Conservation (phyloP, 106 monocot genomes). For the Dendrobium catenatum region DNA sequence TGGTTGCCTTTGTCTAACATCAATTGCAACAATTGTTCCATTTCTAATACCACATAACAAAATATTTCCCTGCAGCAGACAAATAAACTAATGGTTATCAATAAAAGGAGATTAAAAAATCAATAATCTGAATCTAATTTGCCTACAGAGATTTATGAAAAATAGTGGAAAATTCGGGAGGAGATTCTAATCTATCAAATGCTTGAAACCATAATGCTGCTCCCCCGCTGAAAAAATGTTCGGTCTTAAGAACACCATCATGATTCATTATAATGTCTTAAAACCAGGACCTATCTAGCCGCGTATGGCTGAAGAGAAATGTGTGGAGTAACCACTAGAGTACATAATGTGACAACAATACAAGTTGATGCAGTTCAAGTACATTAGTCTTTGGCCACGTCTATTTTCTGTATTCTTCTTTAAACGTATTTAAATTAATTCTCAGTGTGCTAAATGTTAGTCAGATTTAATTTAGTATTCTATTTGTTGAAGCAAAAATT, state of each 20-base stretch:
- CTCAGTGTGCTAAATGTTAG: not conserved
- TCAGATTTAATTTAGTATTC: not conserved
- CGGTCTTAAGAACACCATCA: not conserved
- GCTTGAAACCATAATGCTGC: not conserved
- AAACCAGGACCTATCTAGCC: not conserved
- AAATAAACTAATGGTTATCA: conserved; percentile 4
- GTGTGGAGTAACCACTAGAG: not conserved
- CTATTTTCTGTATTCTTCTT: not conserved
- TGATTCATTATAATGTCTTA: not conserved
- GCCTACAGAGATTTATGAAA: not conserved
- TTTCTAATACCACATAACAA: conserved; percentile 80
- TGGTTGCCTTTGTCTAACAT: conserved; percentile 46
- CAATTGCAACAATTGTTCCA: conserved; percentile 60
- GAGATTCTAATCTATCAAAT: conserved; percentile 5
- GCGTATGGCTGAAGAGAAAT: not conserved
- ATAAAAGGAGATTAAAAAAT: not conserved
- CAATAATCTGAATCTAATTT: not conserved
- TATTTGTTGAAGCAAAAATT: not conserved
- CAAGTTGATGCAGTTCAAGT: not conserved
- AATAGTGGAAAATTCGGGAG: not conserved
- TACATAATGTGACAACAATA: not conserved
- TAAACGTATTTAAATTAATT: not conserved
- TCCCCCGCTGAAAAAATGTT: not conserved
- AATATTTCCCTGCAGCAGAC: conserved; percentile 60
- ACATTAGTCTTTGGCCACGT: not conserved